phyloP scores from a whole-genome alignment of 768 basidiomycete species.

The Pleurotus ostreatus region DNA sequence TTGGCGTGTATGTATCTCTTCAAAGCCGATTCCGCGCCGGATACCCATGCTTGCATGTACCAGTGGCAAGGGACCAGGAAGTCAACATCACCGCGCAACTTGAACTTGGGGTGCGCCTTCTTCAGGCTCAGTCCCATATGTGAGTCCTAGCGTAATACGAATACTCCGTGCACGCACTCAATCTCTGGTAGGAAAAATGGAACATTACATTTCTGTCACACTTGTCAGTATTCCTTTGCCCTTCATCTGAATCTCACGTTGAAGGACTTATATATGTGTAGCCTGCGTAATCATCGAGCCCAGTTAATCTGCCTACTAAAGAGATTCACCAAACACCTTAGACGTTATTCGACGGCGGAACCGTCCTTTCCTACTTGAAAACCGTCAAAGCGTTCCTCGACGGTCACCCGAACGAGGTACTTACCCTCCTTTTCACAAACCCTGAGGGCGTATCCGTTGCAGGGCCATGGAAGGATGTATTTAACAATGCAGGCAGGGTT shows the following conservation, averaged over 20 bases:
- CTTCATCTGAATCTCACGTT: not conserved
- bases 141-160: conserved; percentile 14
- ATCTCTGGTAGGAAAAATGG: conserved; percentile 26
- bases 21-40: not conserved
- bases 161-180: not conserved
- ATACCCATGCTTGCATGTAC: not conserved
- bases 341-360: conserved; percentile 51
- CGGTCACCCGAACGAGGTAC: conserved; percentile 58
- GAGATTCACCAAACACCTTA: conserved; percentile 8
- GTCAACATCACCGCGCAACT: conserved; percentile 49
- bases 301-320: too few species aligned
- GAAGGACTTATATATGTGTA: conserved; percentile 7
- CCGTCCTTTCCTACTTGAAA: conserved; percentile 42
- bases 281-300: conserved; percentile 27
- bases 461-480: conserved; percentile 46
- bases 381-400: conserved; percentile 52
- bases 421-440: conserved; percentile 65
- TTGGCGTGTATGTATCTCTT: conserved; percentile 33
- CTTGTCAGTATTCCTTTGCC: conserved; percentile 33
- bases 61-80: conserved; percentile 38
- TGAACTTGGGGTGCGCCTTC: conserved; percentile 43
- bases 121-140: conserved; percentile 56
- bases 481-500: conserved; percentile 40
- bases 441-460: conserved; percentile 49
- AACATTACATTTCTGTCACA: conserved; percentile 63